Evolutionary conservation across 208 protist species (phyloP).

Genomic region (Endotrypanum monterogeii): DNA sequence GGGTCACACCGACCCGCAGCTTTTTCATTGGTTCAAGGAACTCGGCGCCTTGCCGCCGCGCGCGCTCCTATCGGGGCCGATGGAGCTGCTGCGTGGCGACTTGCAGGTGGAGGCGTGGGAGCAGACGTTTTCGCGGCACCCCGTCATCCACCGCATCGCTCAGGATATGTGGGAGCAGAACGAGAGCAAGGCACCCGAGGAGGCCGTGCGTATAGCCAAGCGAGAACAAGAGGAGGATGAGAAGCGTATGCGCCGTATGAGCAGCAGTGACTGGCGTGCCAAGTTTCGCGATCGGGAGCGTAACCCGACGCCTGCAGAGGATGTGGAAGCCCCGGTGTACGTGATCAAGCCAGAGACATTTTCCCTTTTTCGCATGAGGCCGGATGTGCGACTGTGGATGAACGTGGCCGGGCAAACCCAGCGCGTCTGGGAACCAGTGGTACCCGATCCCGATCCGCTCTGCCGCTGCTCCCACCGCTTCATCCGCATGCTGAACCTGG

Average conservation of each 20-base stretch:
- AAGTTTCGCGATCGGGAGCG: conserved; percentile 86
- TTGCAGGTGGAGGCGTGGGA: conserved; percentile 80
- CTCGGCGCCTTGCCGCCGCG: conserved; percentile 81
- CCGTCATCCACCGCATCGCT: conserved; percentile 75
- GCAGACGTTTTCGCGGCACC: conserved; percentile 69
- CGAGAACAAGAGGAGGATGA: conserved; percentile 83
- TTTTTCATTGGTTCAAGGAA: conserved; percentile 91
- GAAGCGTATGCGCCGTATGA: conserved; percentile 90
- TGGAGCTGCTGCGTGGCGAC: conserved; percentile 75
- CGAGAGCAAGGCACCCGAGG: conserved; percentile 71
- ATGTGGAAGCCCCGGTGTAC: conserved; percentile 83
- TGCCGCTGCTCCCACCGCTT: conserved; percentile 77
- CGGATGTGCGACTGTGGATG: conserved; percentile 82
- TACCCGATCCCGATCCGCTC: conserved; percentile 71
- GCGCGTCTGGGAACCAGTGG: conserved; percentile 80
- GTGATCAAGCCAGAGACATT: conserved; percentile 87
- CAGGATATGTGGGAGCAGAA: conserved; percentile 86
- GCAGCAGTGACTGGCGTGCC: conserved; percentile 84
- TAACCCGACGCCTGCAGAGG: conserved; percentile 76
- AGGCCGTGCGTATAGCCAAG: conserved; percentile 65
- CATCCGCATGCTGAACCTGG: conserved; percentile 83
- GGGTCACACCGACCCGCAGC: conserved; percentile 87
- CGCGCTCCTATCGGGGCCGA: conserved; percentile 65
- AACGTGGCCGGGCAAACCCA: conserved; percentile 62
- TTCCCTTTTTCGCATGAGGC: conserved; percentile 67